Conservation (phyloP, 495 filamentous ascomycete genomes). For the Jackrogersella minutella region DNA sequence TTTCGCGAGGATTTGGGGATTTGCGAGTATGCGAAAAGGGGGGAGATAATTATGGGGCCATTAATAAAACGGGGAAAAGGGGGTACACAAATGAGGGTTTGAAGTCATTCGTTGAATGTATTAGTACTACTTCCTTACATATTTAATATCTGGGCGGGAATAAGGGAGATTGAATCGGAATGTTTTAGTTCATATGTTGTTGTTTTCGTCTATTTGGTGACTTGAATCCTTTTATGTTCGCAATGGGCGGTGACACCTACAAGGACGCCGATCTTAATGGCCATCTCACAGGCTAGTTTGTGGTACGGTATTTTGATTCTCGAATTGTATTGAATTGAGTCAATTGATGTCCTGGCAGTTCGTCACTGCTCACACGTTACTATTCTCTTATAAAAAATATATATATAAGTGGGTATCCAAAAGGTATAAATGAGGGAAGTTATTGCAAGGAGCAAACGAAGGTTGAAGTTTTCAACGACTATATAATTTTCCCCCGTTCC, state of each 20-base stretch:
- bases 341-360: background rate
- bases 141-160: background rate
- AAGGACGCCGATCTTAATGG: background rate
- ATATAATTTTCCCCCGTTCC: slow-evolving; percentile 5
- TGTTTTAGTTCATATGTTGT: background rate
- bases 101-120: slow-evolving; percentile 8
- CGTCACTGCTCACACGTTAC: background rate
- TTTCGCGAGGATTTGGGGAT: too few species aligned
- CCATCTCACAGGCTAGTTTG: background rate
- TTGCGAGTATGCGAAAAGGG: background rate
- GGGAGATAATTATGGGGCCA: background rate
- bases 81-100: background rate
- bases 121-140: slow-evolving; percentile 1
- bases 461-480: background rate
- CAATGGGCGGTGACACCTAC: background rate
- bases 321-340: background rate
- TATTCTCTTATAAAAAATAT: background rate
- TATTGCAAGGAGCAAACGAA: background rate
- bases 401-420: slow-evolving; percentile 24
- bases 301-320: background rate
- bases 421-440: slow-evolving; percentile 25
- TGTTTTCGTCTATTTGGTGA: background rate
- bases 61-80: background rate
- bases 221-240: background rate
- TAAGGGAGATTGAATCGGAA: slow-evolving; percentile 2